phyloP scores from a whole-genome alignment of 768 basidiomycete genomes.

The Crucibulum laeve region DNA sequence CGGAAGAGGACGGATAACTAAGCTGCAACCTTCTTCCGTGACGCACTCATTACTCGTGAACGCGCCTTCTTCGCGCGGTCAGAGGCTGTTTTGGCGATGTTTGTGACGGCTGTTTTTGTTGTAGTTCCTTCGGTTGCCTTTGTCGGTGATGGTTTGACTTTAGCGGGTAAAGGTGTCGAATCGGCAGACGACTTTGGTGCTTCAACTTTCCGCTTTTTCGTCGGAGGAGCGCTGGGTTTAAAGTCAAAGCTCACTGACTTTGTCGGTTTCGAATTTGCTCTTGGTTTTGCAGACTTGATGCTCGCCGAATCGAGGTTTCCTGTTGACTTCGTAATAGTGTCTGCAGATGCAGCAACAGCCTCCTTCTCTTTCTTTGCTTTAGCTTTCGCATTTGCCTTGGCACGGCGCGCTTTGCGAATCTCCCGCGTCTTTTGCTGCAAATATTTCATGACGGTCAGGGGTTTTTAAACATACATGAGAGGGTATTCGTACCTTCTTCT shows the following conservation, averaged over 20 bases:
- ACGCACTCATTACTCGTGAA: constrained; percentile 16
- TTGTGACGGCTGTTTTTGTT: constrained; percentile 15
- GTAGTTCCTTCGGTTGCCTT: constrained; percentile 10
- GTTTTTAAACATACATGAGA: neutral
- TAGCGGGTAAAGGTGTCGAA: constrained; percentile 4
- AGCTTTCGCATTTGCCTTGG: constrained; percentile 42
- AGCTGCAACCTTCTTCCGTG: constrained; percentile 5
- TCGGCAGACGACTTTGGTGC: neutral
- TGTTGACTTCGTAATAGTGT: too few species aligned
- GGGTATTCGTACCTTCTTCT: constrained; percentile 49
- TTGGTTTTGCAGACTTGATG: constrained; percentile 9
- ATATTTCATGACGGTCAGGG: neutral
- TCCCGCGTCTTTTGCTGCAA: neutral
- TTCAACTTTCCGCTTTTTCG: constrained; percentile 7
- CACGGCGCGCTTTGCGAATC: constrained; percentile 26
- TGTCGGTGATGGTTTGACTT: constrained; percentile 11
- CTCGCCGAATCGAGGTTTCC: too few species aligned
- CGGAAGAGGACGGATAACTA: neutral
- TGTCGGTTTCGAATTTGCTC: constrained; percentile 9
- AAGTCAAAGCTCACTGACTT: too few species aligned
- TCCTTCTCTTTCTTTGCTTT: constrained; percentile 27
- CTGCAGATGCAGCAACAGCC: neutral
- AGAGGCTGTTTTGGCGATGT: constrained; percentile 31
- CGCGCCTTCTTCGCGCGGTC: constrained; percentile 33
- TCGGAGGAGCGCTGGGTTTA: neutral